phyloP scores from a whole-genome alignment of 345 rosid genomes.

The Eucalyptus dawsonii region DNA sequence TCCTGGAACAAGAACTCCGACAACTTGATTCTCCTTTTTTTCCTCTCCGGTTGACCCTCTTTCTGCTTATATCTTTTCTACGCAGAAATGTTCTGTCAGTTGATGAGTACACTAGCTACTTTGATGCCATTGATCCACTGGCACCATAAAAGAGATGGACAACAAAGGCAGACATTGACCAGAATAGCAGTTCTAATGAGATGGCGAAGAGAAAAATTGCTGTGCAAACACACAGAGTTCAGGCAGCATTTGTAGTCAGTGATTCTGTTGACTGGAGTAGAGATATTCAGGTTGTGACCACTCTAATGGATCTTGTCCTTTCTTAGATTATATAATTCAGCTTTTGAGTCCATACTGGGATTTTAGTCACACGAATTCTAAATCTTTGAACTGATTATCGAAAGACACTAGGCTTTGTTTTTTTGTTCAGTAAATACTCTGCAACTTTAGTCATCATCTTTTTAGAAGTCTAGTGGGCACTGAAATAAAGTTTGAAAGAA shows the following conservation, averaged over 20 bases:
- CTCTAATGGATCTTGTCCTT: too few species aligned
- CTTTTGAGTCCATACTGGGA: too few species aligned
- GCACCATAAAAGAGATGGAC: slow-evolving; percentile 58
- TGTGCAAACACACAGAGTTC: slow-evolving; percentile 38
- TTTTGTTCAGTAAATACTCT: too few species aligned
- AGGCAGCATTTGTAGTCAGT: slow-evolving; percentile 79
- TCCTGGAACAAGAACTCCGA: neutral
- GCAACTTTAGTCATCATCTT: too few species aligned
- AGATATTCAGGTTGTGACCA: slow-evolving; percentile 58
- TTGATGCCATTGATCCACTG: slow-evolving; percentile 74
- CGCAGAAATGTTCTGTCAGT: slow-evolving; percentile 73
- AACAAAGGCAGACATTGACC: slow-evolving; percentile 3
- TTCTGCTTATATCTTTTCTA: neutral
- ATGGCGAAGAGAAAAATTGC: neutral
- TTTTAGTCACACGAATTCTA: too few species aligned
- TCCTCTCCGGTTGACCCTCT: neutral
- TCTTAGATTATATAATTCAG: too few species aligned
- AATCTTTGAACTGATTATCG: too few species aligned
- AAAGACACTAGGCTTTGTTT: too few species aligned
- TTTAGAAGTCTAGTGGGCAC: too few species aligned
- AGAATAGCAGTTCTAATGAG: neutral
- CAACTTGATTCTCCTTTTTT: neutral
- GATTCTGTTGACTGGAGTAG: slow-evolving; percentile 93
- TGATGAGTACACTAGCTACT: slow-evolving; percentile 67
- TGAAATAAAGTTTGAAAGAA: too few species aligned